Percentiles rank a stretch among this genome's conserved stretches.
Evolutionary conservation across 2,329 filamentous ascomycete genomes (phyloP).

Genomic region (Pleomassaria siparia): DNA sequence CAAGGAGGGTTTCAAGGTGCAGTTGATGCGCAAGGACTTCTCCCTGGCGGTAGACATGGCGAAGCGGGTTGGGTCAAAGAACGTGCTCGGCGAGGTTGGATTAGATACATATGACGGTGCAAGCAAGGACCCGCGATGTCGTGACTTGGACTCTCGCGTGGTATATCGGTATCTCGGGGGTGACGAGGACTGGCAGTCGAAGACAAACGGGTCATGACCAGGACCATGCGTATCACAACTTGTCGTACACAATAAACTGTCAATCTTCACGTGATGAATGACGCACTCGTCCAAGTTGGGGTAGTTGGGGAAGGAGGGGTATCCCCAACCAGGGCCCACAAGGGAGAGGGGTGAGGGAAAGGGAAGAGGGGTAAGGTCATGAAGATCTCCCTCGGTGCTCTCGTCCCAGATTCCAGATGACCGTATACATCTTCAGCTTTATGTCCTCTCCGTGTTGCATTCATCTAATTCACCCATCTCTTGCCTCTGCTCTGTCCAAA

Average conservation of each 20-base stretch:
- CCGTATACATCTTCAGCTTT: slow-evolving; percentile 4
- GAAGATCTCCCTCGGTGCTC: slow-evolving; percentile 1
- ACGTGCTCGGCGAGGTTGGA: slow-evolving; percentile 54
- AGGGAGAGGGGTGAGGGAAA: slow-evolving; percentile 14
- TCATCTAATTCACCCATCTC: not conserved
- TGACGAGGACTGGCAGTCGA: slow-evolving; percentile 51
- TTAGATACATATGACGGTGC: slow-evolving; percentile 56
- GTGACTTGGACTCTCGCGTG: slow-evolving; percentile 58
- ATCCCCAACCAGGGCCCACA: slow-evolving; percentile 16
- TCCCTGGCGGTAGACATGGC: slow-evolving; percentile 58
- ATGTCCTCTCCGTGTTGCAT: slow-evolving; percentile 7
- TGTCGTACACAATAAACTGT: not conserved
- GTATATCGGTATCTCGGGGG: slow-evolving; percentile 60
- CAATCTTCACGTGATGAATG: not conserved
- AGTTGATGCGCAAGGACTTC: slow-evolving; percentile 64
- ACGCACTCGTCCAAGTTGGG: slow-evolving; percentile 8
- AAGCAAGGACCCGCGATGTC: slow-evolving; percentile 54
- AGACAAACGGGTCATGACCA: slow-evolving; percentile 16
- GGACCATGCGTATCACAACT: not conserved
- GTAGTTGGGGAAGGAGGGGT: slow-evolving; percentile 28
- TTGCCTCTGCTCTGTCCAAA: not conserved
- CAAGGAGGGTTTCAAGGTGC: slow-evolving; percentile 59
- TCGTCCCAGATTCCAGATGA: slow-evolving; percentile 10
- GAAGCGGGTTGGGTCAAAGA: slow-evolving; percentile 52
- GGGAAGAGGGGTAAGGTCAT: no score